Base-by-base conservation (phyloP, 2,329 filamentous ascomycete species). In the Clarireedia sp. region DNA sequence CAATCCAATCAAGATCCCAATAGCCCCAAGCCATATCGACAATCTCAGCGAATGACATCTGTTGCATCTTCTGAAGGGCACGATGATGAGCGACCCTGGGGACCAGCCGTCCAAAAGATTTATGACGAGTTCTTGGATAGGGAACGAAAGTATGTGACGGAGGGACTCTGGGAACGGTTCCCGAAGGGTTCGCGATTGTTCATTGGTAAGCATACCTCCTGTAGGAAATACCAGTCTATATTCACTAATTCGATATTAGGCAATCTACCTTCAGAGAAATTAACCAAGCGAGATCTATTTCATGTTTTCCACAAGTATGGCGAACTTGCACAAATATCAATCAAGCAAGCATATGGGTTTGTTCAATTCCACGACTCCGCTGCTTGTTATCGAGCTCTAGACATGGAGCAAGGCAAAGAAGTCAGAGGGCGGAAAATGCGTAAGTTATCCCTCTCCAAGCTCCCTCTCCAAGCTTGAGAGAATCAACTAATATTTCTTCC, bases 291-390 rank as follows among this genome's bases (percentile, higher is more conserved):
- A 62, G 91, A 97, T 71, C 83, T 97, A 8, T 97, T 96, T 72
- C 87, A 95, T 67, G 79, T 92, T 17, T 97, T 99, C 68, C 84
- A 90, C 67, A 80, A 79, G 56, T 91, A 90, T 68, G 94, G 94
- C 53, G 86, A 85, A 59, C 76, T 99, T 47, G 92, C 91, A 2
- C 94, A 99, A 69, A 94, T 97, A 58, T 95, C 90, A 0, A 89
- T 97, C 64, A 97, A 97, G 71, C 90, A 94, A 62, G 91, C 91
- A 1, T 97, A 96, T 71, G 94, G 94, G 1, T 99, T 97, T 68
- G 90, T 97, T 37, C 94, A 97, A 69, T 99, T 95, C 62, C 79
- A 96, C 62, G 85, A 89, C 29, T 74, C 84, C 3, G 77, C 80
- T 2, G 86, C 92, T 66, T 95, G 90, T 61, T 77, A 80, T 55